Evolutionary conservation across 257 asterid species (phyloP), one percentile per base, ranked within the genome.

Genomic region (Capsicum baccatum): DNA sequence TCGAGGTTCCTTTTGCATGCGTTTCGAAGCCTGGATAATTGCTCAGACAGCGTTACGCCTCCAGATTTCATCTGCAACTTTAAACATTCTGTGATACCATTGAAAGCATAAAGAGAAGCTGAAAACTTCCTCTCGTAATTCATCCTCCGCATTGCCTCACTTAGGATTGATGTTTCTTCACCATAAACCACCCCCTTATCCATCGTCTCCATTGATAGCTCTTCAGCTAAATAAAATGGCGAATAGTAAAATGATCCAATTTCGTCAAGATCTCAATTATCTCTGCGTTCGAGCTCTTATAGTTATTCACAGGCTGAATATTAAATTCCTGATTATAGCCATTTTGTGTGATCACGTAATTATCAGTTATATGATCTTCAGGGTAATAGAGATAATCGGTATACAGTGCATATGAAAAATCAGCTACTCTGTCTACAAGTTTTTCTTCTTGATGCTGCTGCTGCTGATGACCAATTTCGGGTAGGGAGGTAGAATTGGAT

Each of bases 61-160:
- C 85, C 92, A 1, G 90, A 85, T 80, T 83, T 74, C 26, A 88
- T 92, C 82, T 89, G 90, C 89, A 94, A 81, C 58, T 89, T 92
- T 54, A 94, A 64, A 88, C 94, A 94, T 85, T 94, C 98, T 0
- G 88, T 88, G 58, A 94, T 90, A 37, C 98, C 98, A 85, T 92
- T 92, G 64, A 94, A 91, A 1, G 98, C 97, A 44, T 94, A 94
- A 16, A 94, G 86, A 5, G 93, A 90, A 54, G 98, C 98, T 1
- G 98, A 94, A 66, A 89, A 90, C 80, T 91, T 94, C 88, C 97
- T 91, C 92, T 94, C 95, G 39, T 91, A 92, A 69, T 85, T 92
- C 94, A 93, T 91, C 87, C 94, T 88, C 92, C 86, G 91, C 95
- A 91, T 89, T 1, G 91, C 92, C 84, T 93, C 97, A 33, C 88